Base-by-base conservation (phyloP, 2,329 filamentous ascomycete genomes). In the Paraconiothyrium sp. region DNA sequence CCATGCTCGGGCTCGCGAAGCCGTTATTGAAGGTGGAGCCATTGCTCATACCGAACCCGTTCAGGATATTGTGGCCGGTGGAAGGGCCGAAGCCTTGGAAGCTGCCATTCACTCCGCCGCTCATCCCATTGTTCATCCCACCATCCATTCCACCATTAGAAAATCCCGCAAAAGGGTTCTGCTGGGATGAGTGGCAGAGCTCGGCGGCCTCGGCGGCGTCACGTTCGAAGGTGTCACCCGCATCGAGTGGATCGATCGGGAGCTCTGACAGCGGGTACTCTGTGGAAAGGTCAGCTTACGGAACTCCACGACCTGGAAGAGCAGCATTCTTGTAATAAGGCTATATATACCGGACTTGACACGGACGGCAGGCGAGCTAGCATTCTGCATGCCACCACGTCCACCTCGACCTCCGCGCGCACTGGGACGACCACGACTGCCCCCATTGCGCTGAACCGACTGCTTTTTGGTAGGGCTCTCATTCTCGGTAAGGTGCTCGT, bases 401-500 rank as follows among this genome's bases (percentile, higher is more conserved):
- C 47, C 35, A 22, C 47, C n/a, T 13, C 41, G 20, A 32, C 57
- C 24, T 14, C 49, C 30, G 10, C 48, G 49, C 49, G 35, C 30
- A 10, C 48, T 35, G 10, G 39, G 39, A 32, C 48, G 34, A 24
- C 46, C 46, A 48, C 54, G 54, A 51, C 22, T 22, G 13, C 46
- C 30, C n/a, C 39, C 30, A 9, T 3, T 32, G 22, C 32, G 50
- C 43, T 49, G 58, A 30, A 44, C 7, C 3, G 57, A 54, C 39
- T 47, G 35, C 46, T 50, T 58, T 13, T 46, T 62, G 10, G 55
- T 57, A 9, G 60, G 54, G 30, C 32, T 32, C 55, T 60, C 55
- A 3, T 57, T 43, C 11, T 63, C 62, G 24, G 57, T 55, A 5
- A 49, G 11, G 24, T 69, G 54, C 13, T 58, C 58, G 2, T 70